Percentiles rank a stretch among this genome's conserved stretches.
phyloP scores from a whole-genome alignment of 1,139 yeast species.

The Debaryomyces robertsiae region DNA sequence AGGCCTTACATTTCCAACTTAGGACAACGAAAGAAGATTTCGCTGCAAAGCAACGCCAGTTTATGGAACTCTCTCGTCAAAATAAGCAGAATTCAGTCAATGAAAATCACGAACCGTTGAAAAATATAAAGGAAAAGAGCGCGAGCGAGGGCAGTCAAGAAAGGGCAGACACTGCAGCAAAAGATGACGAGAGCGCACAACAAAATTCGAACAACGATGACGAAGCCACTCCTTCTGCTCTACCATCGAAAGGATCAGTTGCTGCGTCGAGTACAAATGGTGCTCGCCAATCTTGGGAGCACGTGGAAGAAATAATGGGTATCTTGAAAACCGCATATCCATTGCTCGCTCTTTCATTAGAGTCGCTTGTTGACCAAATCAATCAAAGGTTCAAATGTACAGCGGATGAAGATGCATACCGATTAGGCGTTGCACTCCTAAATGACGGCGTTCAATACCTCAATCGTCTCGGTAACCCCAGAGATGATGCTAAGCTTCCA shows the following conservation, averaged over 20 bases:
- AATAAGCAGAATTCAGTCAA: neutral
- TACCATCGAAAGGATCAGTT: slow-evolving; percentile 8
- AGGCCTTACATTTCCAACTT: slow-evolving; percentile 93
- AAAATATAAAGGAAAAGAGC: neutral
- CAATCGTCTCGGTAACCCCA: slow-evolving; percentile 81
- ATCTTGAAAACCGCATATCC: slow-evolving; percentile 96
- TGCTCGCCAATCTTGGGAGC: slow-evolving; percentile 84
- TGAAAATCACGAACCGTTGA: neutral
- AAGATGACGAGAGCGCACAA: slow-evolving; percentile 3
- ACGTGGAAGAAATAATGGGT: slow-evolving; percentile 93
- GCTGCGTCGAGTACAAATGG: slow-evolving; percentile 16
- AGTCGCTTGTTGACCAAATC: slow-evolving; percentile 93
- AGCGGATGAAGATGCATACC: slow-evolving; percentile 94
- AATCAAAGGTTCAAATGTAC: slow-evolving; percentile 92
- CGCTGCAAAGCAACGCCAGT: slow-evolving; percentile 83
- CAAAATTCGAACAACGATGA: slow-evolving; percentile 4
- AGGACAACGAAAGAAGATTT: slow-evolving; percentile 95
- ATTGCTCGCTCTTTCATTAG: slow-evolving; percentile 84
- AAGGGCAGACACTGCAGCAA: slow-evolving; percentile 9
- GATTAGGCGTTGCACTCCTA: slow-evolving; percentile 86
- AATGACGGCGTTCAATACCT: slow-evolving; percentile 92
- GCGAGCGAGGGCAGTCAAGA: slow-evolving; percentile 9
- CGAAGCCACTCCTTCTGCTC: slow-evolving; percentile 3
- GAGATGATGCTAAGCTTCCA: slow-evolving; percentile 86
- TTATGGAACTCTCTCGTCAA: slow-evolving; percentile 55